Conservation (phyloP, 192 early-diverging fungal genomes). For the Coemansia sp. region DNA sequence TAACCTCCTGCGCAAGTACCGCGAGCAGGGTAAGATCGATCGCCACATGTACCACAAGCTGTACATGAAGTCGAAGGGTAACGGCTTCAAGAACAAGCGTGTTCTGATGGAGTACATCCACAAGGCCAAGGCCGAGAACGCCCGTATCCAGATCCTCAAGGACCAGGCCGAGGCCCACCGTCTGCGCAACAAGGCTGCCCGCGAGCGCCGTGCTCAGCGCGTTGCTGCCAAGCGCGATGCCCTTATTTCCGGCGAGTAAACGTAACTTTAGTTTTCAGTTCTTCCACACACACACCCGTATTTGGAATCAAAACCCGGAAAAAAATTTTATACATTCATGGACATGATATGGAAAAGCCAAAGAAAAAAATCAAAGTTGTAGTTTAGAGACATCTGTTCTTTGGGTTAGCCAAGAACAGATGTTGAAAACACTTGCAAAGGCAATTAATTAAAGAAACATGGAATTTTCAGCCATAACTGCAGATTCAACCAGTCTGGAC, state of each 20-base stretch:
- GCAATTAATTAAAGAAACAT: no score
- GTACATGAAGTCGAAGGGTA: conserved; percentile 99
- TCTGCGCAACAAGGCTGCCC: conserved; percentile 90
- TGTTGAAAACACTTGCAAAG: no score
- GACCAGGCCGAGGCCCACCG: conserved; percentile 99
- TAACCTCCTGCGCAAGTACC: conserved; percentile 94
- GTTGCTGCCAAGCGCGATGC: conserved; percentile 89
- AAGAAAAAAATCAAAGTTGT: no score
- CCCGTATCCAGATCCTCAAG: conserved; percentile 85
- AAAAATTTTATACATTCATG: no score
- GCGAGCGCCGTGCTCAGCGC: conserved; percentile 87
- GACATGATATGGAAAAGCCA: no score
- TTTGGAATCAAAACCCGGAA: not conserved
- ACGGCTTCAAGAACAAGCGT: conserved; percentile 99
- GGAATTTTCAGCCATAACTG: not conserved
- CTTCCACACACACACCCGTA: not conserved
- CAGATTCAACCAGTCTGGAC: not conserved
- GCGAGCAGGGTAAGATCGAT: conserved; percentile 97
- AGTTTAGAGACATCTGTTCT: no score
- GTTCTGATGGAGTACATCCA: conserved; percentile 99
- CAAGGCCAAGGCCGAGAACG: conserved; percentile 98
- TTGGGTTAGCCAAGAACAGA: no score
- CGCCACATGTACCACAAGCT: conserved; percentile 96
- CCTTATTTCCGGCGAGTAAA: conserved; percentile 56
- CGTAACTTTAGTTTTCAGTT: conserved; percentile 3